These are phyloP conservation scores for Nyssa sinensis DNA, from an alignment of 148 eudicot species.

Conservation along the genomic window DNA sequence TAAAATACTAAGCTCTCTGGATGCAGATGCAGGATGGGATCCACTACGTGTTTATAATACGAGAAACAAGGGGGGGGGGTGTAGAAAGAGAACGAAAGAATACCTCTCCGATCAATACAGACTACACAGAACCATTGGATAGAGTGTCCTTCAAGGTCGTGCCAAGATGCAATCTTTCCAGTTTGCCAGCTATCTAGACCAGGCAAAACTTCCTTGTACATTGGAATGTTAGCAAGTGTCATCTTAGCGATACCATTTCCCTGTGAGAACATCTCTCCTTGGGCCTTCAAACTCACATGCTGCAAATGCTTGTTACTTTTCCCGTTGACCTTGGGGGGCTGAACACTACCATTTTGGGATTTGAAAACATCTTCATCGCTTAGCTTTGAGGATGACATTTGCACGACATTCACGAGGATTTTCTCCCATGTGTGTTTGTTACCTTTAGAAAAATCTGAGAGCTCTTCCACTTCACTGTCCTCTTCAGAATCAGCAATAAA, in stretches of 20 bases:
- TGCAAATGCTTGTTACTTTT: constrained; percentile 65
- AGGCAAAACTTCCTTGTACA: constrained; percentile 72
- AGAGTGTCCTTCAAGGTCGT: constrained; percentile 76
- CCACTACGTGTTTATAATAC: too few species aligned
- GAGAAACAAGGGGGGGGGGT: too few species aligned
- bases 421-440: constrained; percentile 50
- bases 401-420: constrained; percentile 43
- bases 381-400: constrained; percentile 39
- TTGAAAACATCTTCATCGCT: constrained; percentile 41
- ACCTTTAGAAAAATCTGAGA: constrained; percentile 42
- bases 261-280: constrained; percentile 51
- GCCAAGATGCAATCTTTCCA: constrained; percentile 84
- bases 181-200: constrained; percentile 84
- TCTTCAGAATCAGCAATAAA: constrained; percentile 52
- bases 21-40: too few species aligned
- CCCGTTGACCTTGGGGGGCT: constrained; percentile 75
- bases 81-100: too few species aligned
- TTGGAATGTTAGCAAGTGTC: constrained; percentile 59
- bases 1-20: background rate
- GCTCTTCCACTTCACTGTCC: constrained; percentile 38
- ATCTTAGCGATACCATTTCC: constrained; percentile 73
- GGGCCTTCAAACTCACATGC: constrained; percentile 47
- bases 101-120: constrained; percentile 79
- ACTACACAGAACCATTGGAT: constrained; percentile 82
- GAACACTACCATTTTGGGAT: constrained; percentile 38